Percentiles rank a stretch among this genome's conserved stretches.
Conservation (phyloP, 78 protist genomes). For the Dictyostelium brefeldianum region DNA sequence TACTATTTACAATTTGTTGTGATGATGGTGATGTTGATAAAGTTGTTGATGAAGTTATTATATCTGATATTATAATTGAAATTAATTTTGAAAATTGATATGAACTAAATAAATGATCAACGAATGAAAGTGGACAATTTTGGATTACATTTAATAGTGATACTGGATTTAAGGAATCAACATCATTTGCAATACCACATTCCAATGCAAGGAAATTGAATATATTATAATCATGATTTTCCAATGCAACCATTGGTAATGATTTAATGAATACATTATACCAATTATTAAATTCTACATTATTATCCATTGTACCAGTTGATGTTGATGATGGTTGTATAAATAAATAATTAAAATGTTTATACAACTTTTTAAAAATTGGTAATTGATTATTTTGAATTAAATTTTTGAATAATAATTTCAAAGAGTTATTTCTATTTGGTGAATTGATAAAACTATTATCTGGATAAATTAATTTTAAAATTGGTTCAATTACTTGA, state of each 20-base stretch:
- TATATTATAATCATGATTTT: conserved; percentile 1
- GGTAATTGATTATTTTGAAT: background rate
- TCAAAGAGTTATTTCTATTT: background rate
- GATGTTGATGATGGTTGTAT: background rate
- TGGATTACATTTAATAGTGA: background rate
- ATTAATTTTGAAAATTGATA: background rate
- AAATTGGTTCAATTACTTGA: background rate
- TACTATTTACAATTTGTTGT: background rate
- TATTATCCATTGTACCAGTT: background rate
- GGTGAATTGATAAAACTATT: background rate
- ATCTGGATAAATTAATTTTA: background rate
- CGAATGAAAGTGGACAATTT: background rate
- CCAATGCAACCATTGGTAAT: background rate
- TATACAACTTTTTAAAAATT: background rate
- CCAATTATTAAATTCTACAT: background rate
- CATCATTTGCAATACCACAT: background rate
- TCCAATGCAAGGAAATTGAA: background rate
- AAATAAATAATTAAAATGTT: background rate
- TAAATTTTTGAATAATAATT: background rate
- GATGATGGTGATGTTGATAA: no score
- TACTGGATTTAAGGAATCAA: background rate
- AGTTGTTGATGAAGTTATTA: background rate
- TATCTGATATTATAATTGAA: conserved; percentile 3
- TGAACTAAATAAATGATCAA: conserved; percentile 2
- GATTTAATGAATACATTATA: background rate